Evolutionary conservation across 2,329 filamentous ascomycete species (phyloP).

Genomic region (Triangularia verruculosa): DNA sequence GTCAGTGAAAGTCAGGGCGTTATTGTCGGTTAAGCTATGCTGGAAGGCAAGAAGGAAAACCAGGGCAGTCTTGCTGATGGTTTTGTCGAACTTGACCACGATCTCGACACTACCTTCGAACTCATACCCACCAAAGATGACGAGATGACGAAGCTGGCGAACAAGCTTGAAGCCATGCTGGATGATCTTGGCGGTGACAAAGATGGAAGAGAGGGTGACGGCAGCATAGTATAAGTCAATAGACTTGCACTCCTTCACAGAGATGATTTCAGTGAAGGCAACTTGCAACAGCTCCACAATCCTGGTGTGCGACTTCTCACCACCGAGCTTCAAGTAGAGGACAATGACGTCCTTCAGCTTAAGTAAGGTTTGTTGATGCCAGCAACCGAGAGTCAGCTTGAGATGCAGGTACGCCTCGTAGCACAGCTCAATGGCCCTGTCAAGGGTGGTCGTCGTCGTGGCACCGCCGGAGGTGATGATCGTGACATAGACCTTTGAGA

Average conservation of each 20-base stretch:
- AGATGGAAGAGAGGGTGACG: conserved; percentile 45
- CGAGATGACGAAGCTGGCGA: conserved; percentile 48
- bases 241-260: conserved; percentile 33
- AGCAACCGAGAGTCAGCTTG: conserved; percentile 44
- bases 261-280: conserved; percentile 41
- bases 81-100: conserved; percentile 37
- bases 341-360: conserved; percentile 43
- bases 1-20: conserved; percentile 40
- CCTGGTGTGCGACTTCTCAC: conserved; percentile 37
- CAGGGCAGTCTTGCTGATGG: conserved; percentile 38
- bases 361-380: conserved; percentile 43
- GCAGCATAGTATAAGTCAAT: conserved; percentile 50
- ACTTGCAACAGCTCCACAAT: conserved; percentile 40
- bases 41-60: conserved; percentile 47
- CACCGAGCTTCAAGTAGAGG: conserved; percentile 39
- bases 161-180: conserved; percentile 42
- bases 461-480: conserved; percentile 39
- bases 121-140: conserved; percentile 44
- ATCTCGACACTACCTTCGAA: conserved; percentile 31
- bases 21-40: conserved; percentile 37
- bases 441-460: conserved; percentile 35
- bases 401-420: conserved; percentile 43
- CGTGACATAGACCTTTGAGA: conserved; percentile 47
- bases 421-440: conserved; percentile 39
- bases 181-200: conserved; percentile 40